Conservation (phyloP, 345 rosid genomes). For the Atalantia buxifolia region DNA sequence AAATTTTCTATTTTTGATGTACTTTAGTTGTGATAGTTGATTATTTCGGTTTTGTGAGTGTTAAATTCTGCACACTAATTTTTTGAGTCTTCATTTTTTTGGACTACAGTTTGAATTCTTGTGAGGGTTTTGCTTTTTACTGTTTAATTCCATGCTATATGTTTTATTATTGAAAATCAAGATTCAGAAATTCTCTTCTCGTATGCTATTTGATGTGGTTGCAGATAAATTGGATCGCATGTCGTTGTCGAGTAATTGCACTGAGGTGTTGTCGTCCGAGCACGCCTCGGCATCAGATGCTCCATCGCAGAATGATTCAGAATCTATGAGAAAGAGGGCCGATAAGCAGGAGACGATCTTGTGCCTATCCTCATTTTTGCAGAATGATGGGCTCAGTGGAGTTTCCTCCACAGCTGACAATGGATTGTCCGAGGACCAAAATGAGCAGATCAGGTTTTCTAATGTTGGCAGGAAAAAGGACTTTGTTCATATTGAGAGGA, state of each 20-base stretch:
- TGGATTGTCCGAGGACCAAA: constrained; percentile 29
- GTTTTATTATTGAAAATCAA: not conserved
- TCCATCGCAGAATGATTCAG: not conserved
- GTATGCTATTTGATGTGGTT: not conserved
- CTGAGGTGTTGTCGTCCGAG: not conserved
- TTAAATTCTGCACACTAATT: not conserved
- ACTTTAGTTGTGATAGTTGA: not conserved
- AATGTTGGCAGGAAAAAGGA: constrained; percentile 46
- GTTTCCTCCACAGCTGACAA: not conserved
- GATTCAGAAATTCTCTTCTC: not conserved
- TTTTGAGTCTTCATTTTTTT: not conserved
- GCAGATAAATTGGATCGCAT: not conserved
- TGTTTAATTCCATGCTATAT: not conserved
- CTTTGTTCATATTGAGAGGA: constrained; percentile 43
- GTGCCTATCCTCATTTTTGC: no score
- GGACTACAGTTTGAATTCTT: not conserved
- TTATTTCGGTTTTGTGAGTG: not conserved
- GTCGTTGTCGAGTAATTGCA: not conserved
- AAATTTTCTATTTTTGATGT: no score
- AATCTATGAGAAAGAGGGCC: not conserved
- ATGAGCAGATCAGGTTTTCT: constrained; percentile 29
- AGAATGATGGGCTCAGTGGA: constrained; percentile 19
- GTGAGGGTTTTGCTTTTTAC: not conserved
- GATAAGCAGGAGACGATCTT: not conserved
- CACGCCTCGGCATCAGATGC: not conserved